phyloP scores from a whole-genome alignment of 2,329 filamentous ascomycete genomes.

The Colletotrichum noveboracense region DNA sequence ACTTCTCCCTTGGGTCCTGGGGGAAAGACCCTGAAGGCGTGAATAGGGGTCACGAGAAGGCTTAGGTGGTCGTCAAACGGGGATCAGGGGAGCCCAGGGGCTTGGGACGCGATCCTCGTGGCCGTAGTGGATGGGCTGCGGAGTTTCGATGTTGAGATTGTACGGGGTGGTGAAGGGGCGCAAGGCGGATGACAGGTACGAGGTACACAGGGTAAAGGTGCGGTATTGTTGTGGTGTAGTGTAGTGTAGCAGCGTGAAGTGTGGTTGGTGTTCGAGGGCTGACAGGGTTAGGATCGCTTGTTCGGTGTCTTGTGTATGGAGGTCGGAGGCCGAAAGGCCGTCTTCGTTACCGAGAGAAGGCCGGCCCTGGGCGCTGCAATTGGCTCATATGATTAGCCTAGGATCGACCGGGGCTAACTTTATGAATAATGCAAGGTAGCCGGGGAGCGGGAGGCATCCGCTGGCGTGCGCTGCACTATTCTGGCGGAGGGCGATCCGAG shows the following conservation, averaged over 20 bases:
- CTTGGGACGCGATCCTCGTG: not conserved
- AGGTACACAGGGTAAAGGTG: not conserved
- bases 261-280: not conserved
- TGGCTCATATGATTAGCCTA: not conserved
- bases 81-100: not conserved
- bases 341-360: constrained; percentile 9
- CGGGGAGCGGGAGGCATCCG: constrained; percentile 7
- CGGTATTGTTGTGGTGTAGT: not conserved
- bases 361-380: not conserved
- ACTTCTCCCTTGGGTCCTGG: not conserved
- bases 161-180: not conserved
- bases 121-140: not conserved
- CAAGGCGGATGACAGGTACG: not conserved
- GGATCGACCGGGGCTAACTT: constrained; percentile 10
- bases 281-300: not conserved
- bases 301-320: not conserved
- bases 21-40: not conserved
- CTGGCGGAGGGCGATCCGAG: constrained; percentile 16
- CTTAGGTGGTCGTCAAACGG: not conserved
- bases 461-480: not conserved
- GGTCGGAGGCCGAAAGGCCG: constrained; percentile 22
- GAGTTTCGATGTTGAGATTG: not conserved
- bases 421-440: constrained; percentile 5
- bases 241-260: not conserved
- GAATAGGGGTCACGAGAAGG: constrained; percentile 10